phyloP scores from a whole-genome alignment of 176 grass and related monocot genomes.

The Triticum aestivum region IWGSC_CS_RefSeq_v2.1 NC_057812.1:491946302-491946801 shows the following conservation, averaged over 20 bases:
- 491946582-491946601: slow-evolving; percentile 53
- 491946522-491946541: slow-evolving; percentile 59
- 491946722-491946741: no score
- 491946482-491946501: slow-evolving; percentile 43
- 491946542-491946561: slow-evolving; percentile 51
- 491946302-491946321: slow-evolving; percentile 70
- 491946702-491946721: no score
- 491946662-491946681: no score
- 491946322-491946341: slow-evolving; percentile 46
- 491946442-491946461: background rate
- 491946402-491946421: no score
- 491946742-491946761: no score
- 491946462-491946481: background rate
- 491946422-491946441: no score
- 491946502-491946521: slow-evolving; percentile 58
- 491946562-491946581: slow-evolving; percentile 78
- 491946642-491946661: no score
- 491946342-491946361: slow-evolving; percentile 53
- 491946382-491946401: slow-evolving; percentile 59
- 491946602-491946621: background rate
- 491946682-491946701: no score
- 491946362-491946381: slow-evolving; percentile 41
- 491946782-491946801: no score
- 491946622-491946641: no score
- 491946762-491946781: no score